Base-by-base conservation (phyloP, 352 stramenopile genomes). In the Pythium pyrilobum region DNA sequence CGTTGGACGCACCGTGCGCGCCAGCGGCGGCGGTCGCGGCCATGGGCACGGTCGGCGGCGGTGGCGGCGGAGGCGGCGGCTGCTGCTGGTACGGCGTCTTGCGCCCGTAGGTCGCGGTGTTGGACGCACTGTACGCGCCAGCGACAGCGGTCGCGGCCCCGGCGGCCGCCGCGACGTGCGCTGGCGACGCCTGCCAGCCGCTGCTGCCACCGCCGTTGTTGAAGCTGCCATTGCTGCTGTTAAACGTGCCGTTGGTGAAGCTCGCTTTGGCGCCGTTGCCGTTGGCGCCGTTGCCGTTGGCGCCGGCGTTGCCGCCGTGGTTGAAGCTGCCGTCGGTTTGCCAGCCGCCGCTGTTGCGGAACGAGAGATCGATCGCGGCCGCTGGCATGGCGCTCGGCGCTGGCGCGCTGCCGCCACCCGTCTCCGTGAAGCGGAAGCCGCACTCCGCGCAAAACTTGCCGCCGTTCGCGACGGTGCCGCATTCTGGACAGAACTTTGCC, bases 381-480 rank as follows among this genome's bases (percentile, higher is more conserved):
- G 39, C 28, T 34, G 20, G 18, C 12, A 24, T 48, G 9, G 39
- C 49, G 9, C 10, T 24, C 9, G 52, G 25, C 12, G 38, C 25
- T 9, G 46, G 13, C 36, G 11, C n/a, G n/a, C n/a, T 33, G 56
- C 31, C 44, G 27, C 28, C 34, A 24, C 38, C 43, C 10, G 48
- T 56, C 13, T 72, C 56, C 2, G 57, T 56, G 51, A 76, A 77
- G 45, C 67, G 64, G 3, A 65, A 64, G 64, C 77, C 77, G 56
- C 77, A 87, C 59, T 87, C 74, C 42, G 71, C 63, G 64, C 77
- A 87, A 65, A 87, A 87, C 59, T 72, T 78, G 58, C 71, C 72
- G 53, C 73, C 67, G 9, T 58, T 72, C 54, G 63, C 68, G 50
- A 69, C 47, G 33, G 76, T 66, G 63, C 72, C 72, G 49, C 75